Evolutionary conservation across 1,284 basidiomycete genomes (phyloP).

Genomic region (Ganoderma leucocontextum): DNA sequence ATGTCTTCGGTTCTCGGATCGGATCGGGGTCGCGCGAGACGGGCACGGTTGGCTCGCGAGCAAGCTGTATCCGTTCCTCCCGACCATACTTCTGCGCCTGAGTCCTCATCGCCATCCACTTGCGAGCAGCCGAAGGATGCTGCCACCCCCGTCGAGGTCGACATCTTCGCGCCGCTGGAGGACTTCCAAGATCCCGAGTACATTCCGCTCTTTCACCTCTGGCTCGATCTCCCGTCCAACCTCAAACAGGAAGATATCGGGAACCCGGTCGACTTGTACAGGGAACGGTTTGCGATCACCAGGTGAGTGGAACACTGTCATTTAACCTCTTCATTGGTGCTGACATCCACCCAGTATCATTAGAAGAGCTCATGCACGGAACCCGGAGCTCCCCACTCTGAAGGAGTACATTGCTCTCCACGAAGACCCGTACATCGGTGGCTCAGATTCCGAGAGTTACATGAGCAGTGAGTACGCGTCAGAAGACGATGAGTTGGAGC

Average conservation of each 20-base stretch:
- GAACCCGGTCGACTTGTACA: background rate
- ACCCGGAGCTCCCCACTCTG: background rate
- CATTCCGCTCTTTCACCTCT: conserved; percentile 10
- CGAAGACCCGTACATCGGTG: background rate
- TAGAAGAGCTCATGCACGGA: background rate
- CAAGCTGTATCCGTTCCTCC: background rate
- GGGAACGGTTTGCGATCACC: background rate
- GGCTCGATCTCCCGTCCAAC: conserved; percentile 8
- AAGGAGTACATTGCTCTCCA: background rate
- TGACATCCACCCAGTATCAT: background rate
- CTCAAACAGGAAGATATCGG: conserved; percentile 9
- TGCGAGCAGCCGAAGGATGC: background rate
- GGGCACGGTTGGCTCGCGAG: background rate
- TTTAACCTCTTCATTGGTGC: background rate
- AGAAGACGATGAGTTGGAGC: background rate
- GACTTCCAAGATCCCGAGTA: background rate
- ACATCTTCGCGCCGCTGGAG: background rate
- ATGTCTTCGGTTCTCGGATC: no score
- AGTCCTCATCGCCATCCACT: background rate
- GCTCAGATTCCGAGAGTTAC: background rate
- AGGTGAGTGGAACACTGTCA: background rate
- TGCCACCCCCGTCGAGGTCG: background rate
- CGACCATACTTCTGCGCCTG: background rate
- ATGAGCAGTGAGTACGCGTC: background rate
- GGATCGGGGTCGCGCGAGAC: background rate